Base-by-base conservation (phyloP, 106 monocot genomes). In the Allium fistulosum region DNA sequence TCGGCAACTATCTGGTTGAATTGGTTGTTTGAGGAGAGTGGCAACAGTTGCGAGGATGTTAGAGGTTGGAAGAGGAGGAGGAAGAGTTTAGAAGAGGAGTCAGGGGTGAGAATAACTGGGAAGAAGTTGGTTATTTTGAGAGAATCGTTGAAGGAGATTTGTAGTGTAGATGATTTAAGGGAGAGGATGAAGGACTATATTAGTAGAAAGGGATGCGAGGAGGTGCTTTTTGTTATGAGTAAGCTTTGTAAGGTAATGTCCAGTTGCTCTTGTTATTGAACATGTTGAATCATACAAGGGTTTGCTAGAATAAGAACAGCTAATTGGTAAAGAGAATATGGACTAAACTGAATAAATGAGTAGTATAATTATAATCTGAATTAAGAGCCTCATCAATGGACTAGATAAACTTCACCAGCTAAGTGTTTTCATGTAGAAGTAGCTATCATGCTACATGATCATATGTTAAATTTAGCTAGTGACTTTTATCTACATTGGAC, bases 211-310 rank as follows among this genome's bases (percentile, higher is more conserved):
- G 60, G 72, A 17, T 81, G 83, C 70, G 50, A 67, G 17, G 87
- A 83, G 52, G 83, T 87, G 22, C 45, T 87, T 46, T 51, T 51
- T 9, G 76, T 87, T 65, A 78, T 87, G 87, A 70, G 73, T 48
- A 67, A 73, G 16, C 78, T 83, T 73, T 78, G 77, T 65, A 87
- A 87, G 80, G 87, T 87, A n/a, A 48, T 2, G n/a, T 55, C 15
- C 11, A 55, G 4, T 55, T 55, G 2, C 13, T 55, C 15, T 55
- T 55, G 53, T 55, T 8, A 2, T 12, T 55, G 53, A 0, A 55
- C 53, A 55, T 37, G 37, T 37, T 5, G 37, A 37, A 37, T 37
- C 37, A 37, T 37, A 37, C 37, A 37, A 37, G 37, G 2, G 37
- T 37, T 37, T 37, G 37, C 37, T 37, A 1, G 37, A 0, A 37